These are phyloP conservation scores for Cladosporium sp. DNA, from an alignment of 2,329 filamentous ascomycete genomes.

Conservation along the genomic window DNA sequence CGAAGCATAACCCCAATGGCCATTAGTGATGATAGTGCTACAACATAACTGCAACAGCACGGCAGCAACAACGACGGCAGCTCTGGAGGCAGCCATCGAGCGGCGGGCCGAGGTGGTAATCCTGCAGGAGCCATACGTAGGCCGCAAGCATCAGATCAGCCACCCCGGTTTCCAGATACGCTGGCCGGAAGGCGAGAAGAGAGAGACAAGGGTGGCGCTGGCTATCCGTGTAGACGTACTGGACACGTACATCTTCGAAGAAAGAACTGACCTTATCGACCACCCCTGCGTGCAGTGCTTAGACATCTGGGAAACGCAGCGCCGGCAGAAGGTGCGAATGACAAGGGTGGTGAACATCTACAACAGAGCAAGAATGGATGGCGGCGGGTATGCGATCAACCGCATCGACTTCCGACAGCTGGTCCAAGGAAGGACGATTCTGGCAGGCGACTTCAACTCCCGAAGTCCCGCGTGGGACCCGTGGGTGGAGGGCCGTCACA, in stretches of 20 bases:
- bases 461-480: background rate
- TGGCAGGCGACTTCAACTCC: background rate
- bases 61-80: background rate
- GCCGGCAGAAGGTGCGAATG: background rate
- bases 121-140: background rate
- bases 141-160: background rate
- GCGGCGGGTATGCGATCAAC: background rate
- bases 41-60: constrained; percentile 3
- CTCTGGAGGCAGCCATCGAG: background rate
- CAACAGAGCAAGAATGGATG: background rate
- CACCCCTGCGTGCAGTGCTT: background rate
- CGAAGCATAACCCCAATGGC: background rate
- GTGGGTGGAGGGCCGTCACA: background rate
- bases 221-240: background rate
- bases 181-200: background rate
- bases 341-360: background rate
- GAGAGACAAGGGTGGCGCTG: background rate
- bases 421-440: background rate
- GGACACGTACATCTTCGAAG: background rate
- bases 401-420: background rate
- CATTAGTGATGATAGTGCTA: constrained; percentile 1
- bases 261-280: background rate
- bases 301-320: background rate
- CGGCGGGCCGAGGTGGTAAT: background rate
- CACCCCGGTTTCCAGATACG: background rate